Base-by-base conservation (phyloP, 331 rosid species). In the Ulmus americana region DNA sequence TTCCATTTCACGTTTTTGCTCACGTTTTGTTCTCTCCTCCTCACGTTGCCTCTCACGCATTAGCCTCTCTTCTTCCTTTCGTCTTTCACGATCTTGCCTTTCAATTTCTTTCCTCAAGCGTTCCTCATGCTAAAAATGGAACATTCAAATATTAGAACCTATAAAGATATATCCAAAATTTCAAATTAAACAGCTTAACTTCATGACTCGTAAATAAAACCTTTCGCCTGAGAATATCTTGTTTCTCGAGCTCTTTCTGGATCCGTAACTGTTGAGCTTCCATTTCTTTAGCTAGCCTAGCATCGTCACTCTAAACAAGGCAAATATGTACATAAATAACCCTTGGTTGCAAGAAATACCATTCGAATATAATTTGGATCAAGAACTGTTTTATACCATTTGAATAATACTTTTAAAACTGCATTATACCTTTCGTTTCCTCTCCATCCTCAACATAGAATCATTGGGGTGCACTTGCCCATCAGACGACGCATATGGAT, bases 21-120 rank as follows among this genome's bases (percentile, higher is more conserved):
- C 97, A 65, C 97, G 95, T 80, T 73, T 90, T 54, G 78, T 77
- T 80, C 91, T 90, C 77, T 94, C 97, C 74, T 77, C 91, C 74
- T 94, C 99, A 49, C 95, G 84, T 45, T 79, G 99, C 77, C 77
- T 87, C 76, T 94, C 99, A 45, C 95, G 99, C 81, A 89, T 64
- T 79, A 90, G 69, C 81, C 90, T 84, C 82, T 94, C 99, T 84
- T 94, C 99, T 77, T 94, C 99, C 83, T 84, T 94, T 72, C 65
- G 83, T 67, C 98, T 89, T 76, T 94, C 98, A 43, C 95, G 95
- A 69, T 85, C 95, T 79, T 77, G 97, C 74, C 76, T 94, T 81
- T 87, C 98, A 84, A 82, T 79, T 73, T 92, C 98, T 81, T 87
- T 92, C 81, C 60, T 85, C 74, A 87, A 35, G 65, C 95, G 79